phyloP scores from a whole-genome alignment of 202 grass and related monocot genomes.

The Bolboschoenoplectus hybrid region DNA sequence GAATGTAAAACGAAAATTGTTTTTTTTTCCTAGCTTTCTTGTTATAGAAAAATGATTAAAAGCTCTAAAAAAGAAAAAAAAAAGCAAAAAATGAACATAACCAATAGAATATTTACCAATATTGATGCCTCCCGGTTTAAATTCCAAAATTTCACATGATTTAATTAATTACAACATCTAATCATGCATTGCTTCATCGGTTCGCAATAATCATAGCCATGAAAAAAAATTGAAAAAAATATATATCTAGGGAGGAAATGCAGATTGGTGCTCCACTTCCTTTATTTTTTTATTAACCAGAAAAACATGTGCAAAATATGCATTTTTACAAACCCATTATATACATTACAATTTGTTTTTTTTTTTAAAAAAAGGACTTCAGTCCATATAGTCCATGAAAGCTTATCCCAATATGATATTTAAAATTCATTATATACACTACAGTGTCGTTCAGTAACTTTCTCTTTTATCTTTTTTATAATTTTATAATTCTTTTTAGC shows the following conservation, averaged over 20 bases:
- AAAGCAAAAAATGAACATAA: too few species aligned
- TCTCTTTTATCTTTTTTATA: too few species aligned
- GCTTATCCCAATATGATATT: too few species aligned
- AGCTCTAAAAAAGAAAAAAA: too few species aligned
- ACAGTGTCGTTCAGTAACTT: too few species aligned
- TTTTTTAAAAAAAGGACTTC: too few species aligned
- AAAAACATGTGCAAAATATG: constrained; percentile 6
- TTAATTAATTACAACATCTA: neutral
- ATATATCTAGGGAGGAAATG: too few species aligned
- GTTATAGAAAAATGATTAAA: neutral
- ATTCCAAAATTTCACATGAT: neutral
- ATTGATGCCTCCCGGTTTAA: neutral
- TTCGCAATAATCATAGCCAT: neutral
- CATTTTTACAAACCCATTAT: too few species aligned
- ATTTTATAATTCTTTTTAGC: too few species aligned
- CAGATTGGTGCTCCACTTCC: neutral
- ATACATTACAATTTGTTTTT: too few species aligned
- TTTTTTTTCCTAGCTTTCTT: neutral
- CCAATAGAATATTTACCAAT: neutral
- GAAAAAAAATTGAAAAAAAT: neutral
- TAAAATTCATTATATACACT: too few species aligned
- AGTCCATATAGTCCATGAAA: too few species aligned
- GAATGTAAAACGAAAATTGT: neutral
- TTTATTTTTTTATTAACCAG: neutral
- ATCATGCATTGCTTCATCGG: neutral